Conservation (phyloP, 2,329 filamentous ascomycete species). For the Trichoderma afroharzianum region DNA sequence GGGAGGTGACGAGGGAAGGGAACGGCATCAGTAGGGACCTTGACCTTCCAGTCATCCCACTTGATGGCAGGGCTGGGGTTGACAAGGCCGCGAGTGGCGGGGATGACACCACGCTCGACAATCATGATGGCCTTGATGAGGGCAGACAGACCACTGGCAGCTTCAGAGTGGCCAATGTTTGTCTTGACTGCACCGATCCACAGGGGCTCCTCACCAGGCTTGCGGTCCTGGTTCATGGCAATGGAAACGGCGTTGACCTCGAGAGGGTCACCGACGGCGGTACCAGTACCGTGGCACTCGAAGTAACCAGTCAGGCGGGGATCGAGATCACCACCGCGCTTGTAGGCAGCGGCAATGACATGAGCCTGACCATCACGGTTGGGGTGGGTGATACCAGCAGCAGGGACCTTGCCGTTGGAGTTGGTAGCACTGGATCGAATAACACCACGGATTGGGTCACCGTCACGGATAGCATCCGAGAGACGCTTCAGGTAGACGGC, state of each 20-base stretch:
- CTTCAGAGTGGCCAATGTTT: conserved; percentile 28
- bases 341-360: conserved; percentile 33
- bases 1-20: conserved; percentile 1
- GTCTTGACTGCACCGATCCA: conserved; percentile 27
- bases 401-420: conserved; percentile 23
- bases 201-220: conserved; percentile 22
- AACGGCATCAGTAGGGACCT: conserved; percentile 6
- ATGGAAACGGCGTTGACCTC: conserved; percentile 41
- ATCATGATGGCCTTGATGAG: conserved; percentile 27
- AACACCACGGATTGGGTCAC: conserved; percentile 20
- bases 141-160: conserved; percentile 23
- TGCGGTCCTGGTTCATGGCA: conserved; percentile 38
- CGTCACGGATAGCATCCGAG: background rate
- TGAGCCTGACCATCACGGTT: conserved; percentile 24
- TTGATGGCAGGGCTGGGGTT: conserved; percentile 22
- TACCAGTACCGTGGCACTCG: conserved; percentile 53
- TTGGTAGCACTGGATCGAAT: conserved; percentile 23
- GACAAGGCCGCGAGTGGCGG: background rate
- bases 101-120: background rate
- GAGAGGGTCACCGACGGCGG: conserved; percentile 49
- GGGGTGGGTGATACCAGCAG: conserved; percentile 25
- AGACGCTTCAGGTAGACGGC: conserved; percentile 34
- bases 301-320: conserved; percentile 23
- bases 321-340: conserved; percentile 17
- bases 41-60: background rate